Conservation (phyloP, 495 filamentous ascomycete genomes). For the Daldinia loculata region DNA sequence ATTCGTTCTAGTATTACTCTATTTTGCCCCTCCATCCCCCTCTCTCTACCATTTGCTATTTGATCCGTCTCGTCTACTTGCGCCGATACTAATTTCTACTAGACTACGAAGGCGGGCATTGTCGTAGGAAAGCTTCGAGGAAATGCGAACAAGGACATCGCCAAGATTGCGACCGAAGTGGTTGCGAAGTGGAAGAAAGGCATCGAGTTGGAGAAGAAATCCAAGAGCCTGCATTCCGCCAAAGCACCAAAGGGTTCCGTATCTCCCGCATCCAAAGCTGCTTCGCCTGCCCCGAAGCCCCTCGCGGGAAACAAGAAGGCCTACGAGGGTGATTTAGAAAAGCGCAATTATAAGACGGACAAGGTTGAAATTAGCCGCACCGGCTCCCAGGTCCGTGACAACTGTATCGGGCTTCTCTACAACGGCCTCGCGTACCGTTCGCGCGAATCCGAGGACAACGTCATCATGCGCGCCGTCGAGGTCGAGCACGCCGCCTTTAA, state of each 20-base stretch:
- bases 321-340: slow-evolving; percentile 76
- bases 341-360: slow-evolving; percentile 82
- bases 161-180: slow-evolving; percentile 76
- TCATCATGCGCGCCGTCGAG: slow-evolving; percentile 73
- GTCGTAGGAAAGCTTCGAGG: slow-evolving; percentile 83
- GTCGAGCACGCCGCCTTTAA: slow-evolving; percentile 78
- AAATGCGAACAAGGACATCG: slow-evolving; percentile 79
- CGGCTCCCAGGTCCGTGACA: slow-evolving; percentile 74
- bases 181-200: slow-evolving; percentile 87
- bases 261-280: slow-evolving; percentile 47
- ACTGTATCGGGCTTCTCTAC: slow-evolving; percentile 89
- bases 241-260: slow-evolving; percentile 46
- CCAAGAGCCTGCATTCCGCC: slow-evolving; percentile 59
- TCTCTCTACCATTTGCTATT: neutral
- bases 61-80: neutral
- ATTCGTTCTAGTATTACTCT: neutral
- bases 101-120: slow-evolving; percentile 90
- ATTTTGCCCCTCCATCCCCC: neutral
- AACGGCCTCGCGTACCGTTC: slow-evolving; percentile 75
- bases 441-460: slow-evolving; percentile 60
- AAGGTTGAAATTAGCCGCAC: slow-evolving; percentile 76
- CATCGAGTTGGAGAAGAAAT: slow-evolving; percentile 73
- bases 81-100: slow-evolving; percentile 12
- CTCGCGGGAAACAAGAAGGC: slow-evolving; percentile 58
- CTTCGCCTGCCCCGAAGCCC: slow-evolving; percentile 55